phyloP scores from a whole-genome alignment of 352 stramenopile species.

The Phytophthora tubulina region DNA sequence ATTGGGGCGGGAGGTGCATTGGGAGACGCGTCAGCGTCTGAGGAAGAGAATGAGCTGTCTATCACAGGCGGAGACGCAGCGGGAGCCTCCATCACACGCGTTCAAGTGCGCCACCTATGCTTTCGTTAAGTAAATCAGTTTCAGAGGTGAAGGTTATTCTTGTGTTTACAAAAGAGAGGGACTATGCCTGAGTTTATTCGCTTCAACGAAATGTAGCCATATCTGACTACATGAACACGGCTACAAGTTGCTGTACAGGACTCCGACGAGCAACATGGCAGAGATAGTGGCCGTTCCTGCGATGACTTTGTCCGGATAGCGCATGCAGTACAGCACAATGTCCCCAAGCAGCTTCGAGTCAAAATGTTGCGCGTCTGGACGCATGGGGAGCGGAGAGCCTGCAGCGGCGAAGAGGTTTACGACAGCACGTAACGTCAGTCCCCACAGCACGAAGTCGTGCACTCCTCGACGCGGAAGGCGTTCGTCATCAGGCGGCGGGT shows the following conservation, averaged over 20 bases:
- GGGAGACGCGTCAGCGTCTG: constrained; percentile 18
- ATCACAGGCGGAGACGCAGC: constrained; percentile 16
- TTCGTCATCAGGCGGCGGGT: constrained; percentile 53
- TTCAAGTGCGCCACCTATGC: constrained; percentile 3
- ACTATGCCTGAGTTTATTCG: constrained; percentile 5
- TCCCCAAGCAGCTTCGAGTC: constrained; percentile 60
- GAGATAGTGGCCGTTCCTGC: constrained; percentile 53
- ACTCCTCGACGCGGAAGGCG: constrained; percentile 44
- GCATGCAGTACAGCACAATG: constrained; percentile 61
- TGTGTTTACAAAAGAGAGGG: constrained; percentile 18
- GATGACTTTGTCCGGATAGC: constrained; percentile 61
- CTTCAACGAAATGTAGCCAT: constrained; percentile 17
- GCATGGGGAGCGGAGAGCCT: constrained; percentile 57
- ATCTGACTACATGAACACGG: background rate
- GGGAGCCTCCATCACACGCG: constrained; percentile 28
- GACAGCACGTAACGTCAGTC: constrained; percentile 80
- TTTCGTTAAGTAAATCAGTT: constrained; percentile 30
- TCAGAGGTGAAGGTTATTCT: constrained; percentile 17
- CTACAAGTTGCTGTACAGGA: constrained; percentile 58
- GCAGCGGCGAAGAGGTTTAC: constrained; percentile 57
- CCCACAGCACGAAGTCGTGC: constrained; percentile 89
- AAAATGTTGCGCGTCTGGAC: constrained; percentile 64
- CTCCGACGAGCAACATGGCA: constrained; percentile 51
- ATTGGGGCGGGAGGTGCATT: constrained; percentile 11
- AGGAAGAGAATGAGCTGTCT: constrained; percentile 16